These are phyloP conservation scores for Backusella circina DNA, from an alignment of 192 early-diverging fungal genomes.

Conservation along the genomic window DNA sequence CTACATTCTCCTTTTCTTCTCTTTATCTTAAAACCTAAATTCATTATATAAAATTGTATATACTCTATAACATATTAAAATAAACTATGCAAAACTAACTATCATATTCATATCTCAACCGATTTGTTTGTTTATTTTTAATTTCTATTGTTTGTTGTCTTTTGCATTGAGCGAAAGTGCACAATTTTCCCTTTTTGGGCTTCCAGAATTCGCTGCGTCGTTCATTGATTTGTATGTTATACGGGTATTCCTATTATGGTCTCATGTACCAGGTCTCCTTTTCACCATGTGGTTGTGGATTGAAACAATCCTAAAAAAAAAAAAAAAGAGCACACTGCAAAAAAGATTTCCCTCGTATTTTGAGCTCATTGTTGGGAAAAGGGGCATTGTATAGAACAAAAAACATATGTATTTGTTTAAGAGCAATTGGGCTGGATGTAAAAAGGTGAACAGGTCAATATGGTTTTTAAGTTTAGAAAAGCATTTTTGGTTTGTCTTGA, in stretches of 20 bases:
- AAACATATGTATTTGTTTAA: neutral
- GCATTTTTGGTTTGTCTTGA: too few relatives aligned
- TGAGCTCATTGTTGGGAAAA: neutral
- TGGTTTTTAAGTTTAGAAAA: too few relatives aligned
- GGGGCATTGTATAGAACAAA: neutral
- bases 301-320: neutral
- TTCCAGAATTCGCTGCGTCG: neutral
- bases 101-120: neutral
- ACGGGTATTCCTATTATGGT: neutral
- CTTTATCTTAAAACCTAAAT: neutral
- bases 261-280: neutral
- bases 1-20: neutral
- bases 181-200: neutral
- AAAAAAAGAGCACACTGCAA: neutral
- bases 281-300: neutral
- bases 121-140: slow-evolving; percentile 4
- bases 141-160: slow-evolving; percentile 1
- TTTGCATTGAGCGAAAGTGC: neutral
- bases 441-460: neutral
- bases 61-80: neutral
- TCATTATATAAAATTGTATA: neutral
- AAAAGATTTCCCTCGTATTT: neutral
- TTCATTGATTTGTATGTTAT: neutral
- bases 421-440: neutral
- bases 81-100: neutral